Base-by-base conservation (phyloP, 2,329 filamentous ascomycete species). In the Fusarium solani-melongenae region DNA sequence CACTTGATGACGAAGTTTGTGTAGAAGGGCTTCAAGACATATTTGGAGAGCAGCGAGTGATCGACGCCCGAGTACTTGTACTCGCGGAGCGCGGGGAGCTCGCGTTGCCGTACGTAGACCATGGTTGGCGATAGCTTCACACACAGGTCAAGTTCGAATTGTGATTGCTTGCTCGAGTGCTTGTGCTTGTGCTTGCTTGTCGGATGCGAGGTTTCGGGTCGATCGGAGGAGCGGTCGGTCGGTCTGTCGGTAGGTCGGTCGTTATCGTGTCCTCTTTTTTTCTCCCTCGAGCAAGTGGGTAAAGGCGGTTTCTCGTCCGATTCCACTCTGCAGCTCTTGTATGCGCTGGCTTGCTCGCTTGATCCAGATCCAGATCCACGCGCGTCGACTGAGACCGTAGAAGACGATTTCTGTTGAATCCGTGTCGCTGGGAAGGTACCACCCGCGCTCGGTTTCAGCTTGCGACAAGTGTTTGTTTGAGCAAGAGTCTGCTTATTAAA, bases 21-120 rank as follows among this genome's bases (percentile, higher is more conserved):
- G 88, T 98, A 99, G 85, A 98, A 99, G 9, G 96, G 96, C 88
- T 99, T 98, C 79, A 99, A 87, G 74, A 99, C 90, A 86, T 98
- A 98, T 83, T 92, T 94, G 74, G 95, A 98, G 44, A 94, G 88
- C 70, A 98, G 87, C 68, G 95, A 98, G 83, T 93, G 93, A 84
- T 99, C 96, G 79, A 98, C 93, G 66, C 91, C 90, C 44, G 93
- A 94, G 88, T 99, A 99, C 85, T 97, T 96, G 91, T 99, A 99
- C 84, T 95, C 90, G 83, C 93, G 94, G 78, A 99, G 91, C 82
- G 94, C 94, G 41, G 93, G 91, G 72, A 99, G 92, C 85, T 94
- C 92, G 80, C 95, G 92, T 84, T 98, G 94, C 75, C 96, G 94
- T 70, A 99, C 95, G 88, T 98, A 98, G 71, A 96, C 95, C 95